These are phyloP conservation scores for Arachis hypogaea DNA, from an alignment of 306 rosid genomes.

Conservation along the genomic window DNA sequence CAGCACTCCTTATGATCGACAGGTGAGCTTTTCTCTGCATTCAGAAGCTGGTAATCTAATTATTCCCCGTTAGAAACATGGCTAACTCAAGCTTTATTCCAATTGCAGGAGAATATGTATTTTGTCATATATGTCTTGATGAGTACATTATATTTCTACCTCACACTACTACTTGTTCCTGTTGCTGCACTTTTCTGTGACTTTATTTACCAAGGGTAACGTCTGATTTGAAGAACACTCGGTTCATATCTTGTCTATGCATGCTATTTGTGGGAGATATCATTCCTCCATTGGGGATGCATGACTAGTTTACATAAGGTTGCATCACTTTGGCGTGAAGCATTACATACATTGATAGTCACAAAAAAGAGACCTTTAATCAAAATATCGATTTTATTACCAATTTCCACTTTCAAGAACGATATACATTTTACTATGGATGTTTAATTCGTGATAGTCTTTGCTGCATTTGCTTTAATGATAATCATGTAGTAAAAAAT, in stretches of 20 bases:
- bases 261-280: slow-evolving; percentile 29
- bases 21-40: slow-evolving; percentile 53
- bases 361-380: slow-evolving; percentile 8
- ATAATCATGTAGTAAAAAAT: not conserved
- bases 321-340: slow-evolving; percentile 7
- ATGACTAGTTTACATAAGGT: not conserved
- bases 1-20: slow-evolving; percentile 67
- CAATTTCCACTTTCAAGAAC: not conserved
- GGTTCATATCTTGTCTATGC: slow-evolving; percentile 14
- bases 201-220: slow-evolving; percentile 90
- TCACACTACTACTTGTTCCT: slow-evolving; percentile 78
- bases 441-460: not conserved
- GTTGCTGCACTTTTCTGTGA: slow-evolving; percentile 84
- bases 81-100: slow-evolving; percentile 23
- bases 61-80: not conserved
- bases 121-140: slow-evolving; percentile 83
- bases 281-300: not conserved
- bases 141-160: slow-evolving; percentile 85
- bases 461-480: not conserved
- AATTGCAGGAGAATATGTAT: slow-evolving; percentile 84
- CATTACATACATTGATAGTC: not conserved
- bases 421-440: not conserved
- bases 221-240: slow-evolving; percentile 30
- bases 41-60: not conserved
- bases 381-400: not conserved